Conservation (phyloP, 768 basidiomycete species). For the Leccinellum luteum region DNA sequence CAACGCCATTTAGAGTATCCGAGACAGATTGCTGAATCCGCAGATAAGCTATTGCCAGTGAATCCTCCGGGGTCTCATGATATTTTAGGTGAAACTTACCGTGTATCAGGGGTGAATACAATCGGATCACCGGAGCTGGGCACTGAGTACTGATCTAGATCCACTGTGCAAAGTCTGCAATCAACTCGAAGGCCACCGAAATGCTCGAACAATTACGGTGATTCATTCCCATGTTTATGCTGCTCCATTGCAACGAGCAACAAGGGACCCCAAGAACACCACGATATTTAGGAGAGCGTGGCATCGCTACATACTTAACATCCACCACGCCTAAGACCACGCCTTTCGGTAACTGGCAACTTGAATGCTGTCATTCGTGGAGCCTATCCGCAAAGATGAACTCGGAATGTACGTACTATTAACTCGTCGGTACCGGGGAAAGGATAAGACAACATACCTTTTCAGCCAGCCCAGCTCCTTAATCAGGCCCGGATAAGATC, state of each 20-base stretch:
- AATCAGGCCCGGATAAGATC: conserved; percentile 2
- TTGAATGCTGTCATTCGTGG: too few species aligned
- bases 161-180: too few species aligned
- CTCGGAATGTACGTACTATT: neutral
- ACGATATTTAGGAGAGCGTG: neutral
- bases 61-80: conserved; percentile 33
- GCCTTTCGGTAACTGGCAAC: too few species aligned
- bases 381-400: conserved; percentile 23
- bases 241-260: too few species aligned
- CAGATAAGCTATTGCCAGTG: conserved; percentile 34
- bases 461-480: too few species aligned
- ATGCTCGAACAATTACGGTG: neutral
- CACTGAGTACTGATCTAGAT: too few species aligned
- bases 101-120: conserved; percentile 49
- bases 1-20: neutral
- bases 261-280: conserved; percentile 11
- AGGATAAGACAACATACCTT: too few species aligned
- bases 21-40: conserved; percentile 43
- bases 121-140: conserved; percentile 39
- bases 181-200: neutral
- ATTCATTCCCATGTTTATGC: conserved; percentile 38
- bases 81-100: conserved; percentile 46
- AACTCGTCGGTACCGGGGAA: too few species aligned
- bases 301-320: conserved; percentile 7
- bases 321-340: too few species aligned